Conservation (phyloP, 345 rosid species). For the Eucalyptus polyanthemos region DNA sequence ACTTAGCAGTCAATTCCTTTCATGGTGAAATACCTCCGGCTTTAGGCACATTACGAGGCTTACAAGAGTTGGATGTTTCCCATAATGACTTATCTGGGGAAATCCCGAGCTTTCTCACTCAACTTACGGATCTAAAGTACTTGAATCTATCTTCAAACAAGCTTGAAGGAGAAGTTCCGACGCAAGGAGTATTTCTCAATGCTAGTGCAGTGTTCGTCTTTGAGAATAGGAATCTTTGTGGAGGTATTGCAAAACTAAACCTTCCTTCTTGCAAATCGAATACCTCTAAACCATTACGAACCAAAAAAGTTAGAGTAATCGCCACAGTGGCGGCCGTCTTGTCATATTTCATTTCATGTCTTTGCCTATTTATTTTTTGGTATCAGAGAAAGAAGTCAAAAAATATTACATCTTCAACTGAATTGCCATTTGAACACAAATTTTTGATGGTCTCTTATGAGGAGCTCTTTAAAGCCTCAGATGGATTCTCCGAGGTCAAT, state of each 20-base stretch:
- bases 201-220: fast-evolving
- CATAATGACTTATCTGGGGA: too few relatives aligned
- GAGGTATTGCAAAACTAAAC: background rate
- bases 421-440: background rate
- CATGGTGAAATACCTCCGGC: too few relatives aligned
- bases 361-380: background rate
- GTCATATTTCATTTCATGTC: background rate
- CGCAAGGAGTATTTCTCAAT: too few relatives aligned
- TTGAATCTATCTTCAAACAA: too few relatives aligned
- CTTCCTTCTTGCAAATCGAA: background rate
- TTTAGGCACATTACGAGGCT: too few relatives aligned
- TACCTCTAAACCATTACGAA: background rate
- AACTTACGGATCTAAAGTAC: too few relatives aligned
- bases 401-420: background rate
- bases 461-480: background rate
- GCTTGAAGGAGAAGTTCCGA: too few relatives aligned
- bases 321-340: too few relatives aligned
- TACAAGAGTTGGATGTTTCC: too few relatives aligned
- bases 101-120: too few relatives aligned
- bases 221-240: too few relatives aligned
- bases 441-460: background rate
- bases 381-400: background rate
- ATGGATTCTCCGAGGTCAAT: background rate
- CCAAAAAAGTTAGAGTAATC: background rate
- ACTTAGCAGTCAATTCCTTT: background rate